phyloP scores from a whole-genome alignment of 345 rosid genomes.

The Eucalyptus erythrocorys region DNA sequence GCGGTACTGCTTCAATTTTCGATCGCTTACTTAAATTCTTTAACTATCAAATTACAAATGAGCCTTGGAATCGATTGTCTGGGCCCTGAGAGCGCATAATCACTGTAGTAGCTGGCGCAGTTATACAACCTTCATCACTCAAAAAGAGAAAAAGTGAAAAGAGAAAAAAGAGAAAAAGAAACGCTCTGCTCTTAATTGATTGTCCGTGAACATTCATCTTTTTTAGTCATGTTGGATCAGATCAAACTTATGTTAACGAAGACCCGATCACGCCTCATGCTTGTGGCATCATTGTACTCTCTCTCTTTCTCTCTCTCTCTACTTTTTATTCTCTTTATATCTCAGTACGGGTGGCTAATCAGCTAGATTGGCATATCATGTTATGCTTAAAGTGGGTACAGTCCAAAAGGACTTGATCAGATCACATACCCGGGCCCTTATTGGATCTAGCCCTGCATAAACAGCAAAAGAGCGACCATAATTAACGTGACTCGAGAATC shows the following conservation, averaged over 20 bases:
- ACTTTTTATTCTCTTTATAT: neutral
- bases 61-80: neutral
- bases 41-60: neutral
- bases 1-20: neutral
- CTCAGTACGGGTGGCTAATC: neutral
- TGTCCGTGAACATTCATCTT: neutral
- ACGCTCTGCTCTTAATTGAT: neutral
- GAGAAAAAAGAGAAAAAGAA: neutral
- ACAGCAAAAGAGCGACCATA: neutral
- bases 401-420: neutral
- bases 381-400: neutral
- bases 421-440: neutral
- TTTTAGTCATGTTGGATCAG: neutral
- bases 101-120: neutral
- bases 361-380: neutral
- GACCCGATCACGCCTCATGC: neutral
- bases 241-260: neutral
- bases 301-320: neutral
- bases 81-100: neutral
- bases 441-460: neutral
- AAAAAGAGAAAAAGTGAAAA: neutral
- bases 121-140: neutral
- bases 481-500: neutral
- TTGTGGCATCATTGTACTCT: neutral
- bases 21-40: neutral